Base-by-base conservation (phyloP, 148 eudicot genomes). In the Rhododendron vialii region DNA sequence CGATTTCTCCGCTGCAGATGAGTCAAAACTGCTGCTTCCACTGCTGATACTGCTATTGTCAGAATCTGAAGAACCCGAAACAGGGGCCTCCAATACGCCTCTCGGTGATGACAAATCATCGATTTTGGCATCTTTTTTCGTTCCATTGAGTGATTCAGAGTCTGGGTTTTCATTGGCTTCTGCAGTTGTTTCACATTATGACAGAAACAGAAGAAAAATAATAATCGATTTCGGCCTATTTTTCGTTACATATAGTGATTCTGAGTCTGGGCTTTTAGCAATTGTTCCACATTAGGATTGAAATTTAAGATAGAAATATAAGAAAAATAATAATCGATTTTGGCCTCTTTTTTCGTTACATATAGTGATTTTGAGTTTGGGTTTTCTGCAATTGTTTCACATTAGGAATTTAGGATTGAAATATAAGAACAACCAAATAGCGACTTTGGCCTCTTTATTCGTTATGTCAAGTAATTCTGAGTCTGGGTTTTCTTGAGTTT, bases 11-110 rank as follows among this genome's bases (percentile, higher is more conserved):
- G 73, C 10, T 33, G 78, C 55, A 12, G 84, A 85, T 14, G 48
- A 55, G 4, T 17, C 83, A 8, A 65, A 55, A 28, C 82, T 48
- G 30, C 86, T 88, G 79, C 87, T 85, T 83, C 89, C 77, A 84
- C 91, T 90, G 73, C 77, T 91, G 83, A 65, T 87, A 87, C 85
- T 88, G 80, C 83, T 74, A 15, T 86, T 86, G 14, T 91, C 93
- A 4, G 94, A 93, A 30, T 88, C 92, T 5, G 92, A 88, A 12
- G 93, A 87, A 71, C 89, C 85, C 4, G 93, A 83, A 36, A 88
- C 53, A 22, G 93, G 90, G 43, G 88, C 89, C 61, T 97, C 99
- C 33, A 97, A 61, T 2, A 93, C 98, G 7, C 96, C 95, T 81
- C 98, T 91, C 6, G 99, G 99, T 0, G 99, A 97, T 15, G 93